Evolutionary conservation across 108 stramenopile genomes (phyloP), one percentile per base, ranked within the genome.

Genomic region (Nitzschia sp.): DNA sequence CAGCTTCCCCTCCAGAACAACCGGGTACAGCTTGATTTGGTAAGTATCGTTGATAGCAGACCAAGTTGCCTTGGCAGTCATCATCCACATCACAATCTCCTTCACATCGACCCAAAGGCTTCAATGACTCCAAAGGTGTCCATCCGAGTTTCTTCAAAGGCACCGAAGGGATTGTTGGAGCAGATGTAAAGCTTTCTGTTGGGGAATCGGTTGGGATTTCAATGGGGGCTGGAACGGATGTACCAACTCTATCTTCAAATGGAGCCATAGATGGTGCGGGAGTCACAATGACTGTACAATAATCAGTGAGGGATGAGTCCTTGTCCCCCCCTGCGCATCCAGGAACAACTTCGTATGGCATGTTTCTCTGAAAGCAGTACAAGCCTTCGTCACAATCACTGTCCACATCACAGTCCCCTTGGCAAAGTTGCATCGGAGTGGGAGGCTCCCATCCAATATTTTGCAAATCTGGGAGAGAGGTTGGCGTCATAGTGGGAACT

Each of bases 81-180:
- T 37, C 53, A 65, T 87, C 79, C 15, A 29, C 37, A 25, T 82
- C 83, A 55, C 86, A 87, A 55, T 84, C 83, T 15, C 86, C 86
- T 10, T 74, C 53, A 67, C 83, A 84, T 8, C 26, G 41, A 0
- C 22, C 51, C 51, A 83, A 65, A 17, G 80, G 86, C 44, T 48
- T 63, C 19, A 29, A 8, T 29, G 19, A 42, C 21, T 22, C 57
- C 34, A 29, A 37, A 3, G 57, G 57, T 3, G 57, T 58, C 57
- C 57, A 58, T 10, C 57, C 57, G 3, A 58, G 19, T 7, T 58
- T 37, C 37, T 58, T 40, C 15, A 58, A 3, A 17, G 57, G 38
- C 1, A 24, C 11, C 2, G 12, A 25, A 21, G 15, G 2, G 2
- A 24, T 14, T 1, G 21, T 20, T 22, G 53, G 20, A 6, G 22